phyloP scores from a whole-genome alignment of 2,329 filamentous ascomycete species.

The Clarireedia monteithiana region DNA sequence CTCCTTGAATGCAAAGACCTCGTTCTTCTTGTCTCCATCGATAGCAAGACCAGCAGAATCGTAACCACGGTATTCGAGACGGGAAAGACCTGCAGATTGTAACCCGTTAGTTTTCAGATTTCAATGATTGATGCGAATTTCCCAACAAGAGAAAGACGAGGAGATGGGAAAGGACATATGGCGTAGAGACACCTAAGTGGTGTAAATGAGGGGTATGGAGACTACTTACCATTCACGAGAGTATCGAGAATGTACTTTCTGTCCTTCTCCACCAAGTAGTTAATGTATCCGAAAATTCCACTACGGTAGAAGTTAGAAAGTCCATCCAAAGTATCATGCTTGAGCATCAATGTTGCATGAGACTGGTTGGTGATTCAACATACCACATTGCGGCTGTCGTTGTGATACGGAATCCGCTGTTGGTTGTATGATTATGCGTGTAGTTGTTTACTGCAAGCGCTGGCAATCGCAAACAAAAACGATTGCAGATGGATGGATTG shows the following conservation, averaged over 20 bases:
- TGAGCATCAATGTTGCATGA: too few relatives aligned
- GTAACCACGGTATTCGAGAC: constrained; percentile 97
- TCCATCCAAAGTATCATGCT: constrained; percentile 2
- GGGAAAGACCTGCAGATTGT: constrained; percentile 50
- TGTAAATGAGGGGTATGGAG: constrained; percentile 3
- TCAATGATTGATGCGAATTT: neutral
- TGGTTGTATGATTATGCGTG: neutral
- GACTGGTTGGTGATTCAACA: constrained; percentile 4
- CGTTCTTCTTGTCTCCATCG: constrained; percentile 98
- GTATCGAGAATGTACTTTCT: constrained; percentile 93
- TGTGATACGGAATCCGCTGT: neutral
- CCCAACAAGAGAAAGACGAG: neutral
- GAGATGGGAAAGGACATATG: neutral
- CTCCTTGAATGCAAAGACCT: constrained; percentile 96
- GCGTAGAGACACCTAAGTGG: neutral
- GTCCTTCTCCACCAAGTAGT: constrained; percentile 99
- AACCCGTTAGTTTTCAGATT: neutral
- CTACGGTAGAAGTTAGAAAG: constrained; percentile 34
- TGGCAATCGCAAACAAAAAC: constrained; percentile 7
- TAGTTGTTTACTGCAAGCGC: neutral
- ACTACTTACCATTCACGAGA: constrained; percentile 67
- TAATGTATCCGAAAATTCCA: constrained; percentile 97
- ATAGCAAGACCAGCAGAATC: constrained; percentile 93
- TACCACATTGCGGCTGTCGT: constrained; percentile 22
- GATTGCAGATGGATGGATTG: neutral